These are phyloP conservation scores for Termitomyces sp. DNA, from an alignment of 768 basidiomycete species.

Conservation along the genomic window DNA sequence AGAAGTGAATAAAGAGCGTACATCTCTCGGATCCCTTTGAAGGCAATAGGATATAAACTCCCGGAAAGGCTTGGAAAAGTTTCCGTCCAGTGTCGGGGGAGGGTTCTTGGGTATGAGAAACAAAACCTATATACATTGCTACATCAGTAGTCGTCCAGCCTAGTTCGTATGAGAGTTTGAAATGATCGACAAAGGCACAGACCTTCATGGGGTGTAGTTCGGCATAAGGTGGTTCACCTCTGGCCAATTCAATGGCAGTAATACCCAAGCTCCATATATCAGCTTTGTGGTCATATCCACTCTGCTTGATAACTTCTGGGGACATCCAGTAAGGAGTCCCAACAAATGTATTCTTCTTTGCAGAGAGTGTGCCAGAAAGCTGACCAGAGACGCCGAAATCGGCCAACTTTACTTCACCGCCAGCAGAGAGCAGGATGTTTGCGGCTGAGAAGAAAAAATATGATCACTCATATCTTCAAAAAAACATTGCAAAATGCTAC, in stretches of 20 bases:
- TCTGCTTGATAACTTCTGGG: conserved; percentile 99
- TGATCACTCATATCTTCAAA: not conserved
- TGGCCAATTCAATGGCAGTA: conserved; percentile 96
- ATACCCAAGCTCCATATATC: conserved; percentile 99
- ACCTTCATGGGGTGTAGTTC: conserved; percentile 99
- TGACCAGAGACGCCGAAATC: conserved; percentile 99
- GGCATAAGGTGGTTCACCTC: conserved; percentile 97
- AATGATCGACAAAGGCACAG: conserved; percentile 11
- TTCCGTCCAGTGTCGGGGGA: conserved; percentile 85
- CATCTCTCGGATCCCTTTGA: conserved; percentile 90
- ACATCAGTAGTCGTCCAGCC: not conserved
- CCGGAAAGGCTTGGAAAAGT: conserved; percentile 89
- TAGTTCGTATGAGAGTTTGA: not conserved
- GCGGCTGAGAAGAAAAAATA: conserved; percentile 56
- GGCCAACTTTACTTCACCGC: conserved; percentile 94
- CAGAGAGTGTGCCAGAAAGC: conserved; percentile 86
- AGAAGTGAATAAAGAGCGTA: conserved; percentile 32
- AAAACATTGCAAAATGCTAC: conserved; percentile 34
- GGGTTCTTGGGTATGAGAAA: conserved; percentile 99
- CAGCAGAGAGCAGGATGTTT: conserved; percentile 88
- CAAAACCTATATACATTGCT: conserved; percentile 57
- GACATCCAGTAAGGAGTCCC: conserved; percentile 99
- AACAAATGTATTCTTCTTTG: conserved; percentile 98
- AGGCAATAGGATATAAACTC: conserved; percentile 94
- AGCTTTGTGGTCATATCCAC: conserved; percentile 97